Conservation (phyloP, 805 yeast genomes). For the Pichia membranifaciens region DNA sequence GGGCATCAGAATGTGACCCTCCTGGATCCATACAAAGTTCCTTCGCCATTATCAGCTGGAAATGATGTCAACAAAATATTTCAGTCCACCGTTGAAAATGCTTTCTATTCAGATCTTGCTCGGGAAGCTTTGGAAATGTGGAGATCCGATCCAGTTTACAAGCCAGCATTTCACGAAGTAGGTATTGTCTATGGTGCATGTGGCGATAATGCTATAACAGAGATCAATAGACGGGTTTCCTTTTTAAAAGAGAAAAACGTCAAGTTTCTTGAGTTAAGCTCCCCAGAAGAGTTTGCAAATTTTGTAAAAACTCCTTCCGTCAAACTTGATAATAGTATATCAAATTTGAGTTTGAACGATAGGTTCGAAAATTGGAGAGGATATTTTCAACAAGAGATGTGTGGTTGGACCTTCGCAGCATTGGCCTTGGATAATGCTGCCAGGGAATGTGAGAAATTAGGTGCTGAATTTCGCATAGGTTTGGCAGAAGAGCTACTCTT, state of each 20-base stretch:
- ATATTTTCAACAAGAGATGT: conserved; percentile 26
- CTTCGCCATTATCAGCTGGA: conserved; percentile 36
- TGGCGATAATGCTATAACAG: conserved; percentile 13
- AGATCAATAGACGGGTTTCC: not conserved
- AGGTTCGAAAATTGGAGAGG: conserved; percentile 30
- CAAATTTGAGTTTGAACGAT: conserved; percentile 7
- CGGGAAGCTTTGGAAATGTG: conserved; percentile 32
- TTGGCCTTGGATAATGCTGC: conserved; percentile 28
- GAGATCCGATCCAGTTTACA: conserved; percentile 27
- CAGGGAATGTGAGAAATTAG: conserved; percentile 26
- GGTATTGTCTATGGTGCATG: conserved; percentile 30
- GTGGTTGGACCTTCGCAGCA: conserved; percentile 36
- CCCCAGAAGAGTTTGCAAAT: conserved; percentile 14
- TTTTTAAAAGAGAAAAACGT: conserved; percentile 3
- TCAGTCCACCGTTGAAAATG: conserved; percentile 25
- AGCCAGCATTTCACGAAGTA: conserved; percentile 28
- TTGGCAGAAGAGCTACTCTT: conserved; percentile 21
- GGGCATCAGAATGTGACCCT: conserved; percentile 30
- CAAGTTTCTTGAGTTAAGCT: conserved; percentile 10
- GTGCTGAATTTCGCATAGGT: conserved; percentile 30
- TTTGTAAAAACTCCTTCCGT: not conserved
- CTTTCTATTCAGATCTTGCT: conserved; percentile 27
- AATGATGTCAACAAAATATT: conserved; percentile 39
- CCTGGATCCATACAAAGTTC: conserved; percentile 31
- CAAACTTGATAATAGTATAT: not conserved